phyloP scores from a whole-genome alignment of 306 rosid species.

The Lagenaria siceraria region DNA sequence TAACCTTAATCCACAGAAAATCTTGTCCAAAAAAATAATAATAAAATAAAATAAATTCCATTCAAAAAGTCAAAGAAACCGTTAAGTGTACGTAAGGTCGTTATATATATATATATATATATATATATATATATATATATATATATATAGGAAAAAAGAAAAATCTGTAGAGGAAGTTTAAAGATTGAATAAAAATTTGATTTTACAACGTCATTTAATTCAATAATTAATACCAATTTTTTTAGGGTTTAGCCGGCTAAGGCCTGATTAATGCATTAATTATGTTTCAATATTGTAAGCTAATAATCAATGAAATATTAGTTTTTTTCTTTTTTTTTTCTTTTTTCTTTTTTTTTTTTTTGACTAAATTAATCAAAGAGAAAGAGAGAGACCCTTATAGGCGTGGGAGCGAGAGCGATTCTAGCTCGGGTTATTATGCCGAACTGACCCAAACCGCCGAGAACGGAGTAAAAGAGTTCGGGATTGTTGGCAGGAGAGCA shows the following conservation, averaged over 20 bases:
- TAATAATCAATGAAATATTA: neutral
- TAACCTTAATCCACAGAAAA: neutral
- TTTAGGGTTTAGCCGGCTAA: neutral
- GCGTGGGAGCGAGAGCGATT: slow-evolving; percentile 54
- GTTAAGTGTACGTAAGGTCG: neutral
- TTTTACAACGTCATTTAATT: neutral
- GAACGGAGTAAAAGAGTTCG: slow-evolving; percentile 51
- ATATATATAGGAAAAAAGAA: neutral
- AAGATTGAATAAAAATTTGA: neutral
- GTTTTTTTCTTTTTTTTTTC: neutral
- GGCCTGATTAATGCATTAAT: neutral
- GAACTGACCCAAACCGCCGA: slow-evolving; percentile 93
- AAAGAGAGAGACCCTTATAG: slow-evolving; percentile 27
- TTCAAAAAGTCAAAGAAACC: neutral
- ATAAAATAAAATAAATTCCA: neutral
- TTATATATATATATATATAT: too few relatives aligned
- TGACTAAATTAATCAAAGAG: neutral
- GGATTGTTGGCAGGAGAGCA: slow-evolving; percentile 37
- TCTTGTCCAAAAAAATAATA: neutral
- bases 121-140: too few relatives aligned
- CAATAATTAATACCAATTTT: neutral
- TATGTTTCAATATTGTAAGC: neutral
- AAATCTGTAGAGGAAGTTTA: neutral
- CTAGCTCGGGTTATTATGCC: slow-evolving; percentile 84
- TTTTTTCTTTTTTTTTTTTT: neutral